These are phyloP conservation scores for Xylaria sp. DNA, from an alignment of 2,329 filamentous ascomycete genomes.

Conservation along the genomic window DNA sequence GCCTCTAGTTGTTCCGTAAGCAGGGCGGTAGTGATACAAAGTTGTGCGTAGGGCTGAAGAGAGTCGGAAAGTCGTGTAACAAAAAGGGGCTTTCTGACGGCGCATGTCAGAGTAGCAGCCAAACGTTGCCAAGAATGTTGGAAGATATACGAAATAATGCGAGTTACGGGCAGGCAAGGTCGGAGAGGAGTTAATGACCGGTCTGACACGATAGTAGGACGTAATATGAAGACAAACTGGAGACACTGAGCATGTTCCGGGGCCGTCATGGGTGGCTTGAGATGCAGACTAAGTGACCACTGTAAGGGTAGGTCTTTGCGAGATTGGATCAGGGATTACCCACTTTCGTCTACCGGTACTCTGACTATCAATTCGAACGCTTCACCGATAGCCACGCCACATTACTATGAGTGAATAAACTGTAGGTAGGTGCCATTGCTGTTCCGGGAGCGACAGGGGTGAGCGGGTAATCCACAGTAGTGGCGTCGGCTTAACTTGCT, in stretches of 20 bases:
- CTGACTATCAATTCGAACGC: neutral
- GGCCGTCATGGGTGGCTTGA: constrained; percentile 21
- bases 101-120: constrained; percentile 38
- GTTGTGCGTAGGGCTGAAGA: constrained; percentile 38
- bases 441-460: constrained; percentile 27
- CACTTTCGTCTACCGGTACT: constrained; percentile 7
- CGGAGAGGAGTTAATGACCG: constrained; percentile 24
- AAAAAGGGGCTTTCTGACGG: constrained; percentile 20
- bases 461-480: constrained; percentile 12
- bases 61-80: constrained; percentile 38
- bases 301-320: constrained; percentile 33
- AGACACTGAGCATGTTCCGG: constrained; percentile 9
- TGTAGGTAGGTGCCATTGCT: constrained; percentile 27
- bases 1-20: constrained; percentile 13
- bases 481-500: constrained; percentile 32
- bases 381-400: constrained; percentile 3
- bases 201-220: constrained; percentile 26
- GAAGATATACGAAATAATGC: constrained; percentile 15
- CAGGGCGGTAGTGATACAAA: constrained; percentile 34
- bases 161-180: constrained; percentile 2
- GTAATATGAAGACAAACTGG: constrained; percentile 20
- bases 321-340: constrained; percentile 24
- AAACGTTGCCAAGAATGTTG: constrained; percentile 31
- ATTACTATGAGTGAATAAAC: constrained; percentile 8
- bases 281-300: constrained; percentile 19